Evolutionary conservation across 805 yeast species (phyloP).

Genomic region (Blastobotrys muscicola): DNA sequence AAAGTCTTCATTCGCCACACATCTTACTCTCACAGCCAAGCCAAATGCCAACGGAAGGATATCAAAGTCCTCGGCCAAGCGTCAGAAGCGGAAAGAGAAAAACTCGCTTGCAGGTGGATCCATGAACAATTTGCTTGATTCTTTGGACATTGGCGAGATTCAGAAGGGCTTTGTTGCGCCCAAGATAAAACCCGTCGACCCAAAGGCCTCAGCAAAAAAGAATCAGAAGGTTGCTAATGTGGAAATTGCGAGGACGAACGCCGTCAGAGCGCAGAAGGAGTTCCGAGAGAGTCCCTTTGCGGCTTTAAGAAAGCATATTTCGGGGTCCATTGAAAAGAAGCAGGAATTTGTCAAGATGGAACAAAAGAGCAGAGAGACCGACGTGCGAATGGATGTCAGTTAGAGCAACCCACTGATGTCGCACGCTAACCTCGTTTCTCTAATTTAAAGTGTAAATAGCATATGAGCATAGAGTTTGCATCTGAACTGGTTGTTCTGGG

Average conservation of each 20-base stretch:
- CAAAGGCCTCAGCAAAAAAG: conserved; percentile 11
- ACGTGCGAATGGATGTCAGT: background rate
- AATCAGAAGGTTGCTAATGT: conserved; percentile 16
- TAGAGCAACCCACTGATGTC: background rate
- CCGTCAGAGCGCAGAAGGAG: conserved; percentile 11
- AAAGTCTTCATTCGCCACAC: conserved; percentile 6
- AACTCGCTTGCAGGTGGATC: conserved; percentile 8
- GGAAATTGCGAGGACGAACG: conserved; percentile 17
- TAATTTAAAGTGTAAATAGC: too few species aligned
- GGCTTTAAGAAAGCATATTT: conserved; percentile 13
- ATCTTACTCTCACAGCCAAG: conserved; percentile 2
- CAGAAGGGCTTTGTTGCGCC: conserved; percentile 8
- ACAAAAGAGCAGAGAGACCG: background rate
- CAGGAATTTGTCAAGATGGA: conserved; percentile 10
- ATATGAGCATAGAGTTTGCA: too few species aligned
- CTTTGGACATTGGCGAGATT: background rate
- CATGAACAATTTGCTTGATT: too few species aligned
- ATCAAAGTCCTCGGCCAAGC: conserved; percentile 16
- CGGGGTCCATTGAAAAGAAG: conserved; percentile 12
- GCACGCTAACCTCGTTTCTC: too few species aligned
- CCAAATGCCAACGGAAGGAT: conserved; percentile 4
- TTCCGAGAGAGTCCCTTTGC: conserved; percentile 19
- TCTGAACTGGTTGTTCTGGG: too few species aligned
- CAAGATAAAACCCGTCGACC: conserved; percentile 8
- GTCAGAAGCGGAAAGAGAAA: conserved; percentile 16